Base-by-base conservation (phyloP, 371 early-diverging fungal genomes). In the Conidiobolus incongruus region DNA sequence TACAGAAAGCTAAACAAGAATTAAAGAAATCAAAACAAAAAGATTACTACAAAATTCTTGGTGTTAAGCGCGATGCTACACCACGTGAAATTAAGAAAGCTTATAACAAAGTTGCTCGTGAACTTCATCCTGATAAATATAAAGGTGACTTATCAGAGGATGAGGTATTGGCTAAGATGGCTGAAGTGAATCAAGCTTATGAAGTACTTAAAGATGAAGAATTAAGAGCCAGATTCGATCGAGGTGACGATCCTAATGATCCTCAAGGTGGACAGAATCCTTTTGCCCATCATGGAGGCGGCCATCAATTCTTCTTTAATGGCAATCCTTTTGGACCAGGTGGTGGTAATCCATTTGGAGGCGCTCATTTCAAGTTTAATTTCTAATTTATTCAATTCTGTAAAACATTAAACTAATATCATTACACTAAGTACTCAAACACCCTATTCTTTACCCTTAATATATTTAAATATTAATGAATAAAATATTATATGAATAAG, bases 21-120 rank as follows among this genome's bases (percentile, higher is more conserved):
- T 56, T 70, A 48, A 68, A 72, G 45, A 62, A 70, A 51, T 74
- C 80, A 16, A 66, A 74, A 49, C 72, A 70, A 48, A 71, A 74
- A 49, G 87, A 95, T 54, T 95, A 91, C 52, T 95, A 91, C 71
- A 86, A 91, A 59, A 77, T 92, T 22, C 66, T 98, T 35, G 86
- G 74, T 22, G 78, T 96, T 0, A 46, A 77, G 4, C 59, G 79
- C 10, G 66, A 73, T 33, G 92, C 93, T 2, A 59, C 73, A 21
- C 52, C 61, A 35, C 52, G 72, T 4, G 79, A 89, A 21, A 91
- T 96, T 58, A 92, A 87, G 56, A 83, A 80, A 56, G 91, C 91
- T 11, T 97, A 70, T 60, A 72, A 85, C 40, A 84, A 82, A 57
- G 64, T 88, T 60, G 89, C 86, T 19, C 70, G 81, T 47, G 66